Evolutionary conservation across 2,329 filamentous ascomycete species (phyloP).

Genomic region (Fusarium oxysporum): DNA sequence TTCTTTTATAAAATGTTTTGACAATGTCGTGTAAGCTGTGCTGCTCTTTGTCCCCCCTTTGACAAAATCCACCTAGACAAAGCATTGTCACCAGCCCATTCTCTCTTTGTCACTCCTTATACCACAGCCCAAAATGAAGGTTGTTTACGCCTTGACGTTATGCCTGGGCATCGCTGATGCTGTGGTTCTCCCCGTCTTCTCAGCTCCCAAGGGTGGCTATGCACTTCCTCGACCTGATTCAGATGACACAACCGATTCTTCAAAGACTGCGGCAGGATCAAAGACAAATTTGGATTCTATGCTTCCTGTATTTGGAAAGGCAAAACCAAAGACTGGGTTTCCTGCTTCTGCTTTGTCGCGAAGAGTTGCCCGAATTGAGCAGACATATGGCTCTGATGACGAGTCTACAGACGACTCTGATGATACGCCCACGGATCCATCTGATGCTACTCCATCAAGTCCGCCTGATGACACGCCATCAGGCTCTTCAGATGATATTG

Average conservation of each 20-base stretch:
- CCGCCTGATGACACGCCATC: not conserved
- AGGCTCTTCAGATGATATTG: not conserved
- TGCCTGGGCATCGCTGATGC: constrained; percentile 10
- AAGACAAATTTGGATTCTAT: not conserved
- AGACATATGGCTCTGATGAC: not conserved
- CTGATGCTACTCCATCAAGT: not conserved
- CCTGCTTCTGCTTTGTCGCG: not conserved
- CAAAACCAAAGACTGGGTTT: not conserved
- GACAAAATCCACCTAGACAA: not conserved
- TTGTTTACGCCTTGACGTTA: constrained; percentile 1
- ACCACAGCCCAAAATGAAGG: constrained; percentile 6
- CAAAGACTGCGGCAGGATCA: not conserved
- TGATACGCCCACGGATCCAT: not conserved
- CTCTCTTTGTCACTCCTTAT: not conserved
- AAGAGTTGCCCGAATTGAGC: not conserved
- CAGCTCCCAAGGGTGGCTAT: constrained; percentile 7
- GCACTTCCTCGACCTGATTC: not conserved
- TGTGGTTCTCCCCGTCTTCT: not conserved
- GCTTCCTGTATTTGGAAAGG: not conserved
- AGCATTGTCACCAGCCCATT: not conserved
- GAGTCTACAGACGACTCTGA: not conserved
- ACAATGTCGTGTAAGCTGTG: not conserved
- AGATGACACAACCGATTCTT: not conserved
- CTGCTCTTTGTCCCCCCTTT: not conserved
- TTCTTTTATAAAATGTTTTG: constrained; percentile 16